Base-by-base conservation (phyloP, 192 early-diverging fungal genomes). In the Coemansia asiatica region DNA sequence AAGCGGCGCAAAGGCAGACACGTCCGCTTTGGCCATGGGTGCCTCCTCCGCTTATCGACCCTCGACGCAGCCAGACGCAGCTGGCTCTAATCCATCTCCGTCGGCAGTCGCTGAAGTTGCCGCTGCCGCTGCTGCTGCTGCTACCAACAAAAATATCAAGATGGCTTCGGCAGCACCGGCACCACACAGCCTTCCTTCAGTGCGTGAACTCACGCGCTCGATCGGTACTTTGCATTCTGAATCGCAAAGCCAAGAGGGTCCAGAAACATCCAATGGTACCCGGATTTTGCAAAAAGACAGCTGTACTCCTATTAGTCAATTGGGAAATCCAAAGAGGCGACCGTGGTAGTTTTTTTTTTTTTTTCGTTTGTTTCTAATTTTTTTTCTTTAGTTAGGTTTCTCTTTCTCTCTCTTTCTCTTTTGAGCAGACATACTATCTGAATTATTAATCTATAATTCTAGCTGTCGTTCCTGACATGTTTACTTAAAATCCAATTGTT, bases 151-250 rank as follows among this genome's bases (percentile, higher is more conserved):
- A 44, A 44, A 44, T 13, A 44, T 44, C 3, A 44, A 25, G 53
- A 31, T 55, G 28, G 25, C 53, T 15, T 27, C 53, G 28, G 27
- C 53, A 13, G 27, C 53, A 28, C 53, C 53, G 27, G 27, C 53
- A 2, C 15, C 71, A 16, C 78, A 74, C 7, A 50, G 58, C 40
- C 63, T 81, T 18, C 78, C 78, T 2, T 81, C 78, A 2, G 72
- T 81, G 58, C 72, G 78, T 44, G 78, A 81, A 27, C 65, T 81
- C 31, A 81, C 78, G 13, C 67, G 64, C 54, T 74, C 78, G 7
- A 81, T 81, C 29, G 72, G 69, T 10, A 59, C 72, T 12, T 56
- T 72, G 69, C 48, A 60, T 28, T 66, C 72, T 6, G 59, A 64
- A 31, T 61, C 64, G 54, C 69, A 68, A 8, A 61, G 61, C 36